Conservation (phyloP, 345 rosid species). For the Arabis alpina region DNA sequence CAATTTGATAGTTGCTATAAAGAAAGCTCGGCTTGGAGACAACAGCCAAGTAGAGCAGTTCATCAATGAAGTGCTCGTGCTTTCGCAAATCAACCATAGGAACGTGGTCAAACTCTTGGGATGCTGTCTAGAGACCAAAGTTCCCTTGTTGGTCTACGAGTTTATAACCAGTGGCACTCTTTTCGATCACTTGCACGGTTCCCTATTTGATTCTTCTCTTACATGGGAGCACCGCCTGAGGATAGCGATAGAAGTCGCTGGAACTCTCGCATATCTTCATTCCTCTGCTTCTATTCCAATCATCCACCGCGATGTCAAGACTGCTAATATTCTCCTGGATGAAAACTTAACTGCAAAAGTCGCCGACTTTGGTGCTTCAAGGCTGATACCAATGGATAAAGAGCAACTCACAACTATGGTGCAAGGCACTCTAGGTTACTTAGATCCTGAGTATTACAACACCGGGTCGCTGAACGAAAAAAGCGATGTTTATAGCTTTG, state of each 20-base stretch:
- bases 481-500: conserved; percentile 61
- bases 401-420: conserved; percentile 49
- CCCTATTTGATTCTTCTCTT: conserved; percentile 1
- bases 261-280: conserved; percentile 52
- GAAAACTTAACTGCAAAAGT: conserved; percentile 49
- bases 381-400: conserved; percentile 48
- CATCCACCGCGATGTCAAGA: conserved; percentile 54
- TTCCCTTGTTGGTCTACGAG: conserved; percentile 43
- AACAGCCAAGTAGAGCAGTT: conserved; percentile 45
- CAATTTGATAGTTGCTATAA: conserved; percentile 38
- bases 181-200: conserved; percentile 41
- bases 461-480: conserved; percentile 38
- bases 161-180: conserved; percentile 40
- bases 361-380: conserved; percentile 59
- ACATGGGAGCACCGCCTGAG: conserved; percentile 48
- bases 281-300: conserved; percentile 50
- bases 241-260: conserved; percentile 47
- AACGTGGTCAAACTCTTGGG: conserved; percentile 51
- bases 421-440: conserved; percentile 51
- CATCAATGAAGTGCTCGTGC: conserved; percentile 48
- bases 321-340: conserved; percentile 53
- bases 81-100: conserved; percentile 53
- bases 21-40: conserved; percentile 44
- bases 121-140: conserved; percentile 40
- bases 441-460: conserved; percentile 54